Evolutionary conservation across 768 basidiomycete genomes (phyloP).

Genomic region (Russula lepida): DNA sequence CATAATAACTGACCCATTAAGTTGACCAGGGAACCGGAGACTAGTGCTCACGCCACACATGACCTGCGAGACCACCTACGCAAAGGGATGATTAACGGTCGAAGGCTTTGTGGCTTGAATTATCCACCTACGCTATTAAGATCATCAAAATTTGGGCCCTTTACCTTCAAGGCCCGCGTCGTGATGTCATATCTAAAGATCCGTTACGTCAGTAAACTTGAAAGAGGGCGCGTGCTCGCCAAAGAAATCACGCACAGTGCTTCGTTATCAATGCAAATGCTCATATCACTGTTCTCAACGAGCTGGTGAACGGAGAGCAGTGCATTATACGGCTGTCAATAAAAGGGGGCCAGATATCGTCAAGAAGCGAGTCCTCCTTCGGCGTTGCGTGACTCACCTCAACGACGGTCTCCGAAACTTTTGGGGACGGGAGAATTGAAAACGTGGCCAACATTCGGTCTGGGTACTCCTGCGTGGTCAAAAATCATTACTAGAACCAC

Average conservation of each 20-base stretch:
- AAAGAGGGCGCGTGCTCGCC: not conserved
- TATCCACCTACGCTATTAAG: slow-evolving; percentile 52
- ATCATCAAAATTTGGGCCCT: slow-evolving; percentile 53
- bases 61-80: slow-evolving; percentile 69
- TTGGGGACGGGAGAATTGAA: slow-evolving; percentile 47
- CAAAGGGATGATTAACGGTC: not conserved
- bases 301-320: slow-evolving; percentile 81
- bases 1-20: slow-evolving; percentile 58
- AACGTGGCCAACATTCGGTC: slow-evolving; percentile 46
- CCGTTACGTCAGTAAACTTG: not conserved
- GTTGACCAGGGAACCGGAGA: slow-evolving; percentile 86
- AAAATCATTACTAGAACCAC: slow-evolving; percentile 19
- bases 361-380: not conserved
- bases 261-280: slow-evolving; percentile 82
- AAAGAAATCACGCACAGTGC: slow-evolving; percentile 49
- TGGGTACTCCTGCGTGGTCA: slow-evolving; percentile 48
- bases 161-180: slow-evolving; percentile 53
- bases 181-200: slow-evolving; percentile 60
- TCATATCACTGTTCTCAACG: slow-evolving; percentile 80
- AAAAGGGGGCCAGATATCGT: not conserved
- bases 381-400: slow-evolving; percentile 32
- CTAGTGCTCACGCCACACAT: slow-evolving; percentile 95
- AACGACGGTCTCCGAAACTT: slow-evolving; percentile 43
- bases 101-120: not conserved
- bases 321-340: slow-evolving; percentile 65